Percentiles rank a stretch among this genome's conserved stretches.
phyloP scores from a whole-genome alignment of 73 alveolate species.

The Tetrahymena malaccensis region DNA sequence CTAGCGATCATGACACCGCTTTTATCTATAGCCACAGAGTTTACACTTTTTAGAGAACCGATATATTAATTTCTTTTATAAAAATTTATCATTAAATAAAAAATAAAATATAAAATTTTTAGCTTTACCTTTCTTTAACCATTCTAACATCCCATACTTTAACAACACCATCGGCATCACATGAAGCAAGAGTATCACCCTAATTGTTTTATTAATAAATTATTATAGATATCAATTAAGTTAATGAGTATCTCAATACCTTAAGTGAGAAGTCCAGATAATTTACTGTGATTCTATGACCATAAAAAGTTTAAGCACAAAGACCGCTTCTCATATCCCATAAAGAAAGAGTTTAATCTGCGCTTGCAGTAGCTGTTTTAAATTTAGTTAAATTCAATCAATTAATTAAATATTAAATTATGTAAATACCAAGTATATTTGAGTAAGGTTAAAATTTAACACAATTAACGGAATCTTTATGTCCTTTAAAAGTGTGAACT shows the following conservation, averaged over 20 bases:
- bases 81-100: background rate
- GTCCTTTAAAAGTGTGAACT: conserved; percentile 97
- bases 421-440: conserved; percentile 53
- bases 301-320: conserved; percentile 97
- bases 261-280: conserved; percentile 77
- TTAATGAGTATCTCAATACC: background rate
- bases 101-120: background rate
- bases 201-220: background rate
- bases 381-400: background rate
- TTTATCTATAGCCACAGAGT: conserved; percentile 89
- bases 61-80: conserved; percentile 57
- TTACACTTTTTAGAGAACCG: conserved; percentile 93
- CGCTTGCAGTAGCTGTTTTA: conserved; percentile 83
- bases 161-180: conserved; percentile 99
- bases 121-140: conserved; percentile 86
- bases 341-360: conserved; percentile 96
- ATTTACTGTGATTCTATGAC: conserved; percentile 96
- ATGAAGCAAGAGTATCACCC: conserved; percentile 95
- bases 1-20: conserved; percentile 84
- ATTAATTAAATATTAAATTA: background rate
- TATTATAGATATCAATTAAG: no score
- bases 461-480: conserved; percentile 97
- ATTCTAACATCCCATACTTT: conserved; percentile 99
- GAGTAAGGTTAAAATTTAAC: conserved; percentile 92
- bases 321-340: conserved; percentile 98